phyloP scores from a whole-genome alignment of 176 grass and related monocot species.

The Themeda triandra region DNA sequence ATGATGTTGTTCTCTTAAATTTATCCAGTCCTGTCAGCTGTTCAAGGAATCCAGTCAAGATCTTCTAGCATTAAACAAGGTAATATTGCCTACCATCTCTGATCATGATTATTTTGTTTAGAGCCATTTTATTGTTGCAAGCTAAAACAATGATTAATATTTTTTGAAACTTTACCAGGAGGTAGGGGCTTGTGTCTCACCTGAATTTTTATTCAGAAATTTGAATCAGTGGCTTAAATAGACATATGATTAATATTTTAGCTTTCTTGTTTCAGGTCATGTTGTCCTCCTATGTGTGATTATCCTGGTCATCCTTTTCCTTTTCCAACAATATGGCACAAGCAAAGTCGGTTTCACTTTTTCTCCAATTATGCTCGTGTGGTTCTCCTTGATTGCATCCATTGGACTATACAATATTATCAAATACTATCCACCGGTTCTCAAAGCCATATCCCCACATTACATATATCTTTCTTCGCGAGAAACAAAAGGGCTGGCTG shows the following conservation, averaged over 20 bases:
- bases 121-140: conserved; percentile 4
- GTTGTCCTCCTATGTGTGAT: conserved; percentile 60
- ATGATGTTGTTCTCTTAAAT: neutral
- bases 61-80: conserved; percentile 67
- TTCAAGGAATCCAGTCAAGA: conserved; percentile 86
- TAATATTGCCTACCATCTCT: neutral
- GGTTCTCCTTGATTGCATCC: conserved; percentile 46
- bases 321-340: conserved; percentile 60
- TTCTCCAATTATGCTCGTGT: conserved; percentile 78
- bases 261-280: conserved; percentile 43
- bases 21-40: conserved; percentile 69
- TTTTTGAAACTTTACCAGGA: too few relatives aligned
- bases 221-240: too few relatives aligned
- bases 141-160: too few relatives aligned
- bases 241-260: neutral
- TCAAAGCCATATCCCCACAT: conserved; percentile 58
- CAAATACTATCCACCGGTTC: conserved; percentile 58
- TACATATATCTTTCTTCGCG: conserved; percentile 56
- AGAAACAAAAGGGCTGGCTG: conserved; percentile 56
- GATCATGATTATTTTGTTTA: neutral
- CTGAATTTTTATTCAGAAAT: too few relatives aligned
- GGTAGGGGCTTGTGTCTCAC: too few relatives aligned
- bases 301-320: conserved; percentile 60
- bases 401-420: conserved; percentile 75
- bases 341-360: conserved; percentile 81